These are phyloP conservation scores for Avena atlantica DNA, from an alignment of 176 grass and related monocot species.

Conservation along the genomic window DNA sequence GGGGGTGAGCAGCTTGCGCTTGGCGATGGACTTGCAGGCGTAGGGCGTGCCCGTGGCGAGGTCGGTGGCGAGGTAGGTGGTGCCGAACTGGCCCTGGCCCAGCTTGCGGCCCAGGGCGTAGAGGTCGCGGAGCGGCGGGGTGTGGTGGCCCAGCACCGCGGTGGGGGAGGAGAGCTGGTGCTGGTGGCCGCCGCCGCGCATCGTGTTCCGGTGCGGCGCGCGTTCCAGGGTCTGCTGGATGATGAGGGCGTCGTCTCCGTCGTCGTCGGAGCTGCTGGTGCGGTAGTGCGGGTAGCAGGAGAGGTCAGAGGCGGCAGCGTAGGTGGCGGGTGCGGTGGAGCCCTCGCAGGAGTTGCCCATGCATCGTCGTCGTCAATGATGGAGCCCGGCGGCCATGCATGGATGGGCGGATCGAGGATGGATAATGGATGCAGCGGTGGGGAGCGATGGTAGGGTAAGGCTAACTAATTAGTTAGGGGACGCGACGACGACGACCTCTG, in stretches of 20 bases:
- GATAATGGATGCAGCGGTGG: neutral
- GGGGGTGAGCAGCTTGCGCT: conserved; percentile 61
- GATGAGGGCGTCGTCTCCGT: neutral
- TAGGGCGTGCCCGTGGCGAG: conserved; percentile 20
- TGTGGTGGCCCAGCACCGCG: conserved; percentile 58
- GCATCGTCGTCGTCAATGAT: conserved; percentile 22
- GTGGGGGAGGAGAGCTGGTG: conserved; percentile 41
- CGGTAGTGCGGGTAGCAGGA: neutral
- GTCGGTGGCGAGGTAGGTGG: conserved; percentile 78
- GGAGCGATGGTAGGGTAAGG: conserved; percentile 1
- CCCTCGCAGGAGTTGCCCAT: conserved; percentile 68
- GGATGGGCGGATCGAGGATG: neutral
- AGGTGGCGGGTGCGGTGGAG: conserved; percentile 31
- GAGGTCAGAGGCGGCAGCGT: neutral
- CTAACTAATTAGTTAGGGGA: neutral
- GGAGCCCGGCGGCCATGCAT: neutral
- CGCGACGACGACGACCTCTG: conserved; percentile 5
- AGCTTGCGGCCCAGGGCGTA: conserved; percentile 72
- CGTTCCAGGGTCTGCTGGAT: neutral
- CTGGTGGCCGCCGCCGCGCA: conserved; percentile 36
- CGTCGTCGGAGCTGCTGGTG: conserved; percentile 20
- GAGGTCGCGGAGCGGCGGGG: conserved; percentile 60
- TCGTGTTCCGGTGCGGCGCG: neutral
- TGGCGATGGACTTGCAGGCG: conserved; percentile 81
- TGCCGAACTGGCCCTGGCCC: conserved; percentile 81